These are phyloP conservation scores for Diaporthe sp. DNA, from an alignment of 2,329 filamentous ascomycete genomes.

Conservation along the genomic window DNA sequence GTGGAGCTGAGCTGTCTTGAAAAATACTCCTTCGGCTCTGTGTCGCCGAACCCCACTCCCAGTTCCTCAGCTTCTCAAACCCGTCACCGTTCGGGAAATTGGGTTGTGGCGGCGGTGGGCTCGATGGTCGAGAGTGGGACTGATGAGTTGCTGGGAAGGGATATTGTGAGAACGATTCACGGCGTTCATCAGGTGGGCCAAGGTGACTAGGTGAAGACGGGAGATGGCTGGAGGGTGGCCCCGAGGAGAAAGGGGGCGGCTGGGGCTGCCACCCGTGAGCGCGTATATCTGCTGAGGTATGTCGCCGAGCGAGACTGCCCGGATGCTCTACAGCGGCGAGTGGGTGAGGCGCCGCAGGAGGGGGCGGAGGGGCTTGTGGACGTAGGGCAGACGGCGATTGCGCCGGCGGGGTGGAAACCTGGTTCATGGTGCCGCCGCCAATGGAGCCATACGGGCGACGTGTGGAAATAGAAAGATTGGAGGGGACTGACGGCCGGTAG, in stretches of 20 bases:
- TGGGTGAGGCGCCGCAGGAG: slow-evolving; percentile 62
- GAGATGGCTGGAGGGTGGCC: slow-evolving; percentile 65
- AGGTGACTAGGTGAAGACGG: slow-evolving; percentile 68
- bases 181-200: slow-evolving; percentile 66
- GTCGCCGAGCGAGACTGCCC: slow-evolving; percentile 82
- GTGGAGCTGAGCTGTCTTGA: slow-evolving; percentile 69
- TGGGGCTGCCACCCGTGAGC: slow-evolving; percentile 83
- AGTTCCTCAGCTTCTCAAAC: slow-evolving; percentile 65
- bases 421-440: slow-evolving; percentile 64
- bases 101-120: slow-evolving; percentile 66
- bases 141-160: slow-evolving; percentile 63
- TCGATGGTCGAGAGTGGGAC: slow-evolving; percentile 67
- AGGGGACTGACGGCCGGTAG: slow-evolving; percentile 83
- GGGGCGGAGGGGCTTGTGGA: slow-evolving; percentile 74
- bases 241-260: slow-evolving; percentile 75
- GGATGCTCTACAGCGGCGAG: slow-evolving; percentile 74
- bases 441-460: slow-evolving; percentile 90
- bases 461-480: slow-evolving; percentile 84
- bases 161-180: slow-evolving; percentile 70
- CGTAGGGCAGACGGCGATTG: slow-evolving; percentile 82
- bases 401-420: slow-evolving; percentile 54
- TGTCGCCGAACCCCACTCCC: slow-evolving; percentile 69
- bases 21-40: slow-evolving; percentile 62
- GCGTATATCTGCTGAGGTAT: slow-evolving; percentile 96
- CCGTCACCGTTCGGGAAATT: slow-evolving; percentile 62